Evolutionary conservation across 2,329 filamentous ascomycete species (phyloP).

Genomic region (Neofusicoccum umdonicola): DNA sequence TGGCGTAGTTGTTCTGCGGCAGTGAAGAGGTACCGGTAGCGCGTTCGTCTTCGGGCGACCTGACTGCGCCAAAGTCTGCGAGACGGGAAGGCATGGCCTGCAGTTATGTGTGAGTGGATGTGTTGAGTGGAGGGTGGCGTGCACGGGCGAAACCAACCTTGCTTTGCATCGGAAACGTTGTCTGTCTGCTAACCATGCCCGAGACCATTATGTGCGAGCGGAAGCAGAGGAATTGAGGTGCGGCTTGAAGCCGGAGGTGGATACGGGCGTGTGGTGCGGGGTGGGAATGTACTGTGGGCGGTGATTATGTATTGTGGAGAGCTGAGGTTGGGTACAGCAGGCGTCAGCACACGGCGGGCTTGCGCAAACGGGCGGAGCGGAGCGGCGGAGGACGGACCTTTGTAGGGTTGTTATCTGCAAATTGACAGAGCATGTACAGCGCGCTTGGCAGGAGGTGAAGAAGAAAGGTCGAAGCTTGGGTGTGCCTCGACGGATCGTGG

Average conservation of each 20-base stretch:
- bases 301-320: slow-evolving; percentile 25
- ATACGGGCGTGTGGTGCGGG: slow-evolving; percentile 3
- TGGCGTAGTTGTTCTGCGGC: slow-evolving; percentile 17
- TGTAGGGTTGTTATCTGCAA: slow-evolving; percentile 15
- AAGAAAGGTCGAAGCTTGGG: slow-evolving; percentile 14
- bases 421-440: slow-evolving; percentile 16
- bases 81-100: slow-evolving; percentile 16
- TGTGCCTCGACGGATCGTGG: slow-evolving; percentile 19
- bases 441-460: slow-evolving; percentile 19
- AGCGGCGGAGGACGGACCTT: slow-evolving; percentile 16
- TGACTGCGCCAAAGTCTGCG: slow-evolving; percentile 12
- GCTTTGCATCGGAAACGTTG: slow-evolving; percentile 14
- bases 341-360: slow-evolving; percentile 31
- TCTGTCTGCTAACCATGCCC: slow-evolving; percentile 16
- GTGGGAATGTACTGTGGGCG: slow-evolving; percentile 12
- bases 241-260: neutral
- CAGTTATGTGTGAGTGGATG: neutral
- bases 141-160: slow-evolving; percentile 12
- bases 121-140: neutral
- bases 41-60: slow-evolving; percentile 14
- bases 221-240: neutral
- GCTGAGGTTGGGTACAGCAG: slow-evolving; percentile 29
- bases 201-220: slow-evolving; percentile 16
- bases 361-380: neutral
- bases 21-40: slow-evolving; percentile 19